A percentile compares a stretch with the other conserved stretches of the same genome.
These are phyloP conservation scores for Hanseniaspora valbyensis DNA, from an alignment of 805 yeast species.

Conservation along the genomic window DNA sequence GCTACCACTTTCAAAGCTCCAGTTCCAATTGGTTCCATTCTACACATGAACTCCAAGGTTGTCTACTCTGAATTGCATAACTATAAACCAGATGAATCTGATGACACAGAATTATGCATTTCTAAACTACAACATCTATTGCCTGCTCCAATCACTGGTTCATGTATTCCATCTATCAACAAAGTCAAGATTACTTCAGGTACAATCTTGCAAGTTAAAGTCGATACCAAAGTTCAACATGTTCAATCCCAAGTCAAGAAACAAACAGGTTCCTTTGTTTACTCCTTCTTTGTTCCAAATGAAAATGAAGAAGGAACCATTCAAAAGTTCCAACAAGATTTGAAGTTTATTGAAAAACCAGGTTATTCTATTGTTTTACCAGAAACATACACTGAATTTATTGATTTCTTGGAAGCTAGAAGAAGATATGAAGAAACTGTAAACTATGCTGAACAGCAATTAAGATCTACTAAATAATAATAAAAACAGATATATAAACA, in stretches of 20 bases:
- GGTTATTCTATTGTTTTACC: constrained; percentile 75
- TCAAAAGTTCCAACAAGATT: constrained; percentile 14
- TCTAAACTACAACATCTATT: constrained; percentile 37
- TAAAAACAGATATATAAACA: no score
- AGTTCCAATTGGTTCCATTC: constrained; percentile 88
- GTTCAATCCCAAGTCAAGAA: constrained; percentile 50
- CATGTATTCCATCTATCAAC: constrained; percentile 41
- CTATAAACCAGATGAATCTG: constrained; percentile 23
- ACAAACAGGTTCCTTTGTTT: constrained; percentile 79
- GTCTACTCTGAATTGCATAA: constrained; percentile 69
- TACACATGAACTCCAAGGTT: constrained; percentile 70
- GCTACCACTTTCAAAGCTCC: constrained; percentile 88
- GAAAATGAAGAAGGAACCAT: constrained; percentile 29
- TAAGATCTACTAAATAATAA: constrained; percentile 24
- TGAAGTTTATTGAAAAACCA: constrained; percentile 27
- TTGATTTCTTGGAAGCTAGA: constrained; percentile 79
- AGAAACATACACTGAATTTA: constrained; percentile 82
- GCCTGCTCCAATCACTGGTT: constrained; percentile 31
- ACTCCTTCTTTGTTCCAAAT: constrained; percentile 75
- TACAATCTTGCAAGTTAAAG: constrained; percentile 79
- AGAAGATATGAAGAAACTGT: constrained; percentile 83
- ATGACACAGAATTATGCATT: constrained; percentile 20
- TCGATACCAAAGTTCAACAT: constrained; percentile 65
- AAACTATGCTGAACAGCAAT: constrained; percentile 39
- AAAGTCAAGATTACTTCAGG: constrained; percentile 58